Evolutionary conservation across 2,329 filamentous ascomycete species (phyloP), one percentile per base, ranked within the genome.

Genomic region (Chaetomium sp.): DNA sequence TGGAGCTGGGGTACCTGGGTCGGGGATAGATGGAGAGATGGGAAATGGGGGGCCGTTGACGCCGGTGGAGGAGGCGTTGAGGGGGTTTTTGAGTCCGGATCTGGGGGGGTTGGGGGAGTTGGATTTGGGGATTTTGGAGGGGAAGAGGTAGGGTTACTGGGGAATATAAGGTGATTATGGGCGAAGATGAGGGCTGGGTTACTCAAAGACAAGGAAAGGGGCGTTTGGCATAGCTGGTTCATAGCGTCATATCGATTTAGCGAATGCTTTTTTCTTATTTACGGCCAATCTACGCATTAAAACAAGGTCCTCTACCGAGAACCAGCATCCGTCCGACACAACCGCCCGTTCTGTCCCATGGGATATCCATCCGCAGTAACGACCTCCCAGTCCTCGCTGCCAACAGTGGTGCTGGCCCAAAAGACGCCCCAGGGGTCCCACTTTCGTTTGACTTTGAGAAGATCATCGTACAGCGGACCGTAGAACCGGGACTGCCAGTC

Each of bases 401-500:
- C 60, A 5, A 54, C 52, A 33, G 58, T 62, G 5, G 54, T 62
- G 32, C 41, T 56, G 37, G 58, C 62, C 62, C 0, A 64, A 57
- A 72, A 78, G 10, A 77, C 53, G 2, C 65, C 65, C 47, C 65
- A 57, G 14, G 70, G 62, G 65, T 75, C 76, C 60, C 69, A 72
- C 46, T 61, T 65, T 47, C 67, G 61, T 68, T 78, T 78, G 11
- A 78, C 64, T 1, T 11, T 46, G 34, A 69, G 33, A 58, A 73
- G 51, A 6, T 52, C 55, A 1, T 56, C 49, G 52, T 74, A 74
- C 48, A 38, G 56, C 9, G 0, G 11, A 32, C 65, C 54, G 48
- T 56, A 64, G 37, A 64, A 64, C 9, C 46, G 49, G 44, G 12
- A 9, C 59, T 62, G 56, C 62, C 62, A 64, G n/a, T 56, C 50